Evolutionary conservation across 257 asterid genomes (phyloP).

Genomic region (Petunia axillaris): DNA sequence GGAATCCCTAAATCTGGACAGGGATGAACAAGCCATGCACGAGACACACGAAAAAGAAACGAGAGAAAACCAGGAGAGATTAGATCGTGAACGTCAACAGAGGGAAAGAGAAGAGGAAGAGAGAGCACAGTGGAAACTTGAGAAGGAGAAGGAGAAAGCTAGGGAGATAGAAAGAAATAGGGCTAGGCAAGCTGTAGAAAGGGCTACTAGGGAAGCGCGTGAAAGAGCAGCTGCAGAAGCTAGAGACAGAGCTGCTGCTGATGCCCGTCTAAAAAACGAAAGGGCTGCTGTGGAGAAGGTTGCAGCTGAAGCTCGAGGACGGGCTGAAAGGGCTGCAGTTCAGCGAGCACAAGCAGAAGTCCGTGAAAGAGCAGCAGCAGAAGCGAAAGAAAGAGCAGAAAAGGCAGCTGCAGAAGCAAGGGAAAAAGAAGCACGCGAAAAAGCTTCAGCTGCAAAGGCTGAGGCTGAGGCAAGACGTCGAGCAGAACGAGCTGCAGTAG

Average conservation of each 20-base stretch:
- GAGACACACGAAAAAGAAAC: conserved; percentile 64
- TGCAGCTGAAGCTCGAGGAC: conserved; percentile 79
- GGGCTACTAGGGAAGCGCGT: conserved; percentile 98
- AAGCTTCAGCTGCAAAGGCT: conserved; percentile 63
- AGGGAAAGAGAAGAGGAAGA: conserved; percentile 77
- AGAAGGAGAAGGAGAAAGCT: conserved; percentile 74
- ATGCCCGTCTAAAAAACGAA: conserved; percentile 70
- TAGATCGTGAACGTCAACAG: conserved; percentile 71
- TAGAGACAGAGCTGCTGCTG: conserved; percentile 68
- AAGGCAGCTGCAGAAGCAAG: conserved; percentile 87
- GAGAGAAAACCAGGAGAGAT: conserved; percentile 71
- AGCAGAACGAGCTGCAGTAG: conserved; percentile 88
- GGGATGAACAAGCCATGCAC: conserved; percentile 51
- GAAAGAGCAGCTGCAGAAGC: conserved; percentile 87
- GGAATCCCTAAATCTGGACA: conserved; percentile 60
- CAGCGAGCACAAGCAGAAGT: conserved; percentile 96
- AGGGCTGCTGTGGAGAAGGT: conserved; percentile 79
- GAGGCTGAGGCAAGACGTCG: conserved; percentile 84
- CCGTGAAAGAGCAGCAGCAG: conserved; percentile 96
- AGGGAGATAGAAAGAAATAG: conserved; percentile 73
- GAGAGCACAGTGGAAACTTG: conserved; percentile 76
- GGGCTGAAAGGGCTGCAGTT: conserved; percentile 93
- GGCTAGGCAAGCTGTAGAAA: conserved; percentile 87
- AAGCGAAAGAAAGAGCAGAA: conserved; percentile 86
- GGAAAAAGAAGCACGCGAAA: conserved; percentile 71